Conservation (phyloP, 169 alveolate species). For the Plasmodium chabaudi region DNA sequence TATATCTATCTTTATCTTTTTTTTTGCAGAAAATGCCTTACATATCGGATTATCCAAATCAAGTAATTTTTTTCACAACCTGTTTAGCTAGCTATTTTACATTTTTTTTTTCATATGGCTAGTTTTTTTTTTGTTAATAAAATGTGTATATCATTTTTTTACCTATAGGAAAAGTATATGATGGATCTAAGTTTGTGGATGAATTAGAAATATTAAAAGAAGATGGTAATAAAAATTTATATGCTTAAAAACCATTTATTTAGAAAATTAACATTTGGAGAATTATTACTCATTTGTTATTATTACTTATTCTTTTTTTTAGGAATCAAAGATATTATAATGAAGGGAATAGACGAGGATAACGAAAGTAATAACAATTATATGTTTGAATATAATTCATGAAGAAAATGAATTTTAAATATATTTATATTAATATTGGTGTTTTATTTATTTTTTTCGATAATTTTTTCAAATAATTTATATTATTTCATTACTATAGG, state of each 20-base stretch:
- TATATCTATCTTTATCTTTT: background rate
- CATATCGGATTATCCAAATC: constrained; percentile 55
- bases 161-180: constrained; percentile 42
- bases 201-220: constrained; percentile 31
- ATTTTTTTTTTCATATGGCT: constrained; percentile 1
- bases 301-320: background rate
- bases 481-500: background rate
- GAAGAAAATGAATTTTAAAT: too few relatives aligned
- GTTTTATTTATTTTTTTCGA: too few relatives aligned
- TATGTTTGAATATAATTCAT: background rate
- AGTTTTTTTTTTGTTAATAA: background rate
- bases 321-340: constrained; percentile 26
- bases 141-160: background rate
- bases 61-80: constrained; percentile 22
- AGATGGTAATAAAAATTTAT: constrained; percentile 15
- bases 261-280: too few relatives aligned
- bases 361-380: constrained; percentile 34
- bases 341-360: constrained; percentile 61
- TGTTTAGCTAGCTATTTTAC: background rate
- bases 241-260: background rate
- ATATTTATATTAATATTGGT: too few relatives aligned
- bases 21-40: constrained; percentile 13
- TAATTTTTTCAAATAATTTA: too few relatives aligned
- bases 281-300: background rate
- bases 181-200: constrained; percentile 36